These are phyloP conservation scores for Kluyveromyces starmeri DNA, from an alignment of 805 yeast genomes.

Conservation along the genomic window DNA sequence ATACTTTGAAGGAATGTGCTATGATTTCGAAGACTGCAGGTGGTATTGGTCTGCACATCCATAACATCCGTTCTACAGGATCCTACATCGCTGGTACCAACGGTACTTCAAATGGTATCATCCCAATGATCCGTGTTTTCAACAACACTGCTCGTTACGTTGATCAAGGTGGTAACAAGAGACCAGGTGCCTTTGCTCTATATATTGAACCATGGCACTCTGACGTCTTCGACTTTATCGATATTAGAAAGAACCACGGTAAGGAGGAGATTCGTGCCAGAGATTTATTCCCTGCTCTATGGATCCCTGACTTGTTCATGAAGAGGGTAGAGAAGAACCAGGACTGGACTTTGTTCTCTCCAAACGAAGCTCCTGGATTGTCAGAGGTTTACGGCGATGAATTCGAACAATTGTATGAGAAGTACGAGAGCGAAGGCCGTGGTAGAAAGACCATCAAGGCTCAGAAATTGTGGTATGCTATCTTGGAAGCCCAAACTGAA, in stretches of 20 bases:
- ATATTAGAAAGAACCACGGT: constrained; percentile 87
- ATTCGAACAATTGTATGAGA: constrained; percentile 60
- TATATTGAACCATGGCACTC: constrained; percentile 97
- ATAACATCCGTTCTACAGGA: constrained; percentile 80
- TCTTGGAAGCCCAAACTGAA: constrained; percentile 87
- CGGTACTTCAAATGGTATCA: constrained; percentile 85
- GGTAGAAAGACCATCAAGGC: constrained; percentile 66
- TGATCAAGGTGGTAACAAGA: constrained; percentile 96
- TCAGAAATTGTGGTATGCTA: constrained; percentile 84
- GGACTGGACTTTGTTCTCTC: constrained; percentile 87
- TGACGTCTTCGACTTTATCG: constrained; percentile 79
- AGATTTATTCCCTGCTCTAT: constrained; percentile 84
- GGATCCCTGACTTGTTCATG: constrained; percentile 96
- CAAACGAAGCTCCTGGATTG: constrained; percentile 81
- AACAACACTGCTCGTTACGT: constrained; percentile 95
- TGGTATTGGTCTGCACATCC: constrained; percentile 86
- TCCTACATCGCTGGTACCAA: constrained; percentile 85
- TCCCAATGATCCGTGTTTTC: constrained; percentile 94
- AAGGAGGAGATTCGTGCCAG: constrained; percentile 91
- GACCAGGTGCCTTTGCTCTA: constrained; percentile 95
- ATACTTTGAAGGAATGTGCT: constrained; percentile 81
- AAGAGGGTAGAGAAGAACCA: constrained; percentile 67
- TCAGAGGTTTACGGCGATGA: constrained; percentile 78
- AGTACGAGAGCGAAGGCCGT: constrained; percentile 63
- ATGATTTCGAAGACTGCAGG: constrained; percentile 91